Conservation (phyloP, 441 rosid species). For the Syzygium malaccense region DNA sequence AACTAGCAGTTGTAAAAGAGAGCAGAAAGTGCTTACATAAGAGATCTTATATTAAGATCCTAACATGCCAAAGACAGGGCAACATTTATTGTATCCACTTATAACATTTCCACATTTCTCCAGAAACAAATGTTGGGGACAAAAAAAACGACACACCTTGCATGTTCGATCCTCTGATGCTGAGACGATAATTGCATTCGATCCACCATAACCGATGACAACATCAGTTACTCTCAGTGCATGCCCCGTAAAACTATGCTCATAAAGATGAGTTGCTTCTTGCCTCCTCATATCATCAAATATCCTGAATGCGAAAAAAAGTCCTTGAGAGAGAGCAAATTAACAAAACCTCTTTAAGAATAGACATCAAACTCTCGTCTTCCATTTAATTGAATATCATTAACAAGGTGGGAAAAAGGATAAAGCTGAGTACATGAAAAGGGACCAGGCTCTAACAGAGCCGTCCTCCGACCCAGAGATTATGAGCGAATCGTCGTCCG, state of each 20-base stretch:
- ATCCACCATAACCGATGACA: conserved; percentile 63
- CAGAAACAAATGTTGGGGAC: background rate
- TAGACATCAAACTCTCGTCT: background rate
- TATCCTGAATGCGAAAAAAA: conserved; percentile 37
- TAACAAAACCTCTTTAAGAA: background rate
- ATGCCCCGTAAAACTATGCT: conserved; percentile 58
- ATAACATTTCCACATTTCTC: background rate
- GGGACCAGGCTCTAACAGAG: conserved; percentile 78
- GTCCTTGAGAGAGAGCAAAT: background rate
- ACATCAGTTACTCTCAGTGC: conserved; percentile 59
- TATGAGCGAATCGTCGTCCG: conserved; percentile 65
- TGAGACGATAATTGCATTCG: conserved; percentile 62
- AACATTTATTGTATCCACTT: background rate
- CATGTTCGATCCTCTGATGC: conserved; percentile 85
- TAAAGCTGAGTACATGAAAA: conserved; percentile 35
- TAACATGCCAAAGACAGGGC: background rate
- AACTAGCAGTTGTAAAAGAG: background rate
- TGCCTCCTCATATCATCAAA: conserved; percentile 56
- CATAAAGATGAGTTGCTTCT: conserved; percentile 47
- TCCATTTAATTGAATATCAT: background rate
- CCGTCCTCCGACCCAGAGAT: conserved; percentile 86
- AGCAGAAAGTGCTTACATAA: background rate
- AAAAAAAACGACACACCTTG: conserved; percentile 44
- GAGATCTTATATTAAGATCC: background rate
- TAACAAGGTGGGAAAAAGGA: background rate